Evolutionary conservation across 2,329 filamentous ascomycete genomes (phyloP).

Genomic region (Microdochium trichocladiopsis): DNA sequence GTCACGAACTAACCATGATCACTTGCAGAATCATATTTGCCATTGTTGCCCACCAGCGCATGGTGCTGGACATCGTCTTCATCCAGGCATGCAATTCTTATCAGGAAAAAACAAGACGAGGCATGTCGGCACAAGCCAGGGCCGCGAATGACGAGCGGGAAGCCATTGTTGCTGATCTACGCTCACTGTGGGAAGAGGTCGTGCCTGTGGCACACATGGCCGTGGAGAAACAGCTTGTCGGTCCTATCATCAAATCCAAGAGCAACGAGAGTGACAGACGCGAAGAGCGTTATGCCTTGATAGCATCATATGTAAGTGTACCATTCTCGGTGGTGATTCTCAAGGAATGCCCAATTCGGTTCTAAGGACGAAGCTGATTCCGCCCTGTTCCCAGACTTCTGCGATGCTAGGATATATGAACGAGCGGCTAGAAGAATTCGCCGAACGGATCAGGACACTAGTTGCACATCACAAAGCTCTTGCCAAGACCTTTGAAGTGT

Average conservation of each 20-base stretch:
- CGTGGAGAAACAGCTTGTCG: constrained; percentile 20
- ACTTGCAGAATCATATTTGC: constrained; percentile 11
- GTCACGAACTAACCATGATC: not conserved
- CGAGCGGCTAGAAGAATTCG: constrained; percentile 11
- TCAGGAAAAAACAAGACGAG: constrained; percentile 1
- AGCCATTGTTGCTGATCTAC: constrained; percentile 18
- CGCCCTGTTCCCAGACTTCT: constrained; percentile 11
- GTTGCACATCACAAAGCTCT: constrained; percentile 14
- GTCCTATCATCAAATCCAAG: constrained; percentile 12
- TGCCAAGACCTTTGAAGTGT: not conserved
- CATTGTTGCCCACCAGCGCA: constrained; percentile 13
- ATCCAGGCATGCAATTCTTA: constrained; percentile 7
- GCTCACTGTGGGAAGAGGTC: constrained; percentile 24
- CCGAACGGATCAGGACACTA: constrained; percentile 9
- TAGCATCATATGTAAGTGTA: constrained; percentile 10
- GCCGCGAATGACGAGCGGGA: constrained; percentile 11
- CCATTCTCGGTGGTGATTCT: not conserved
- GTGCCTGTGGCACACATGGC: constrained; percentile 25
- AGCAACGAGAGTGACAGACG: constrained; percentile 1
- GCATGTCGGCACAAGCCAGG: constrained; percentile 1
- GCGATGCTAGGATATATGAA: constrained; percentile 16
- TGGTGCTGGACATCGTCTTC: constrained; percentile 11
- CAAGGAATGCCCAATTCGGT: not conserved
- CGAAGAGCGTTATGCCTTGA: constrained; percentile 2
- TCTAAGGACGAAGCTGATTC: not conserved